Evolutionary conservation across 225 moss, liverwort and hornwort genomes (phyloP).

Genomic region (Physcomitrellopsis africana): DNA sequence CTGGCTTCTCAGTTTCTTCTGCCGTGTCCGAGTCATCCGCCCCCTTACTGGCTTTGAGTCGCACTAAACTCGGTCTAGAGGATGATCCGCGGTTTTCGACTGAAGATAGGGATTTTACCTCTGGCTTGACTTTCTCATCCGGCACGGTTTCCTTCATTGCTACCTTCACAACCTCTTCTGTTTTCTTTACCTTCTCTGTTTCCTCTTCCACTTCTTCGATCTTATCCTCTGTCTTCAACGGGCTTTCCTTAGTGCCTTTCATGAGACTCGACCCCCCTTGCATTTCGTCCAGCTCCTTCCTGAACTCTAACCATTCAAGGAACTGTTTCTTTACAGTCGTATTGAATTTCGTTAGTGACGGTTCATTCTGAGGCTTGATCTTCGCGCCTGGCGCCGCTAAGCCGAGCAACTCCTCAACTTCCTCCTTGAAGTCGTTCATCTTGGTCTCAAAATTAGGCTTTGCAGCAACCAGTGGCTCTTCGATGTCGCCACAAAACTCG

Average conservation of each 20-base stretch:
- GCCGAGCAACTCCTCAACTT: conserved; percentile 4
- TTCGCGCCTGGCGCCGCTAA: not conserved
- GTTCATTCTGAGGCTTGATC: not conserved
- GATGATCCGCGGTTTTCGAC: conserved; percentile 9
- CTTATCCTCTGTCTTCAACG: not conserved
- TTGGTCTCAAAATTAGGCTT: conserved; percentile 19
- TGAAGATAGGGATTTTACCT: not conserved
- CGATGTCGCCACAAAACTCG: conserved; percentile 30
- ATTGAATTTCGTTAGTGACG: conserved; percentile 21
- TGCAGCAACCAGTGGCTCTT: conserved; percentile 18
- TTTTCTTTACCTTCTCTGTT: not conserved
- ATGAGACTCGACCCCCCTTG: not conserved
- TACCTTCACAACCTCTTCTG: not conserved
- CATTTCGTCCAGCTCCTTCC: conserved; percentile 13
- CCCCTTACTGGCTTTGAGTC: not conserved
- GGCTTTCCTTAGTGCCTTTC: not conserved
- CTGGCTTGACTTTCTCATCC: not conserved
- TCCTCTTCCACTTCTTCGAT: not conserved
- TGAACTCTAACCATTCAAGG: conserved; percentile 26
- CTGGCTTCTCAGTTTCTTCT: too few species aligned
- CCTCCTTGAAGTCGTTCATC: conserved; percentile 10
- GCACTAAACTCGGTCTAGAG: conserved; percentile 7
- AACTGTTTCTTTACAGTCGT: conserved; percentile 19
- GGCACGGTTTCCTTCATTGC: not conserved
- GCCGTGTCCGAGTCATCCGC: not conserved